phyloP scores from a whole-genome alignment of 805 yeast species.

The Blastobotrys chiropterorum region DNA sequence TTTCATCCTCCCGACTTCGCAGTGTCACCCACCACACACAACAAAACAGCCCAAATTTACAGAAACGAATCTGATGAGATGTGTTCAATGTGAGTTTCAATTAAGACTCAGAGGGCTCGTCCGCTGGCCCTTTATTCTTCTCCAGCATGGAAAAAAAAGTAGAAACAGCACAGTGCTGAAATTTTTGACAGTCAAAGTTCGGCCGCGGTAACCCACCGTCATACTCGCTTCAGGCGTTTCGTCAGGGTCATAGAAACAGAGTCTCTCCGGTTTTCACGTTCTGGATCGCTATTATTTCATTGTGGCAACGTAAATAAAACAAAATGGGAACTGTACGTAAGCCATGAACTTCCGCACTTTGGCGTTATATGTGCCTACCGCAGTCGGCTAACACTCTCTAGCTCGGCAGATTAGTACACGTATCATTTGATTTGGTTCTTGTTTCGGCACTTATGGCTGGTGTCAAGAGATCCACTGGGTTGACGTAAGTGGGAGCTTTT shows the following conservation, averaged over 20 bases:
- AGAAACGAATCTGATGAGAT: too few species aligned
- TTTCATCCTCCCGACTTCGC: too few species aligned
- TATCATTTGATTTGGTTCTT: conserved; percentile 69
- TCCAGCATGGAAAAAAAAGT: too few species aligned
- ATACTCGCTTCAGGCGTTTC: neutral
- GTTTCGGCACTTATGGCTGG: conserved; percentile 82
- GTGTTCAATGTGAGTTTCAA: too few species aligned
- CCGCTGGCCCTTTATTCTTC: too few species aligned
- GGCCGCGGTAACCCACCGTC: neutral
- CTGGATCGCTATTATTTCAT: neutral
- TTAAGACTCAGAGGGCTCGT: too few species aligned
- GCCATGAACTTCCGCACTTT: neutral
- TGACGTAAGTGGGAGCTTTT: conserved; percentile 32
- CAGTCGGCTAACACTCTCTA: conserved; percentile 12
- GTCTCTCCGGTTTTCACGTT: neutral
- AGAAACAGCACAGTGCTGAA: too few species aligned
- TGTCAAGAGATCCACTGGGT: conserved; percentile 75
- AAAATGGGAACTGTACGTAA: conserved; percentile 17
- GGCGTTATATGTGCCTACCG: neutral
- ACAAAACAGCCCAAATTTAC: too few species aligned
- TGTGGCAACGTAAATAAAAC: neutral
- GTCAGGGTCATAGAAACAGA: neutral
- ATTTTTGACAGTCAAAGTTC: too few species aligned
- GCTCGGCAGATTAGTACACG: conserved; percentile 65
- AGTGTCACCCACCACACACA: neutral